These are phyloP conservation scores for Trifolium repens DNA, from an alignment of 306 rosid species.

Conservation along the genomic window DNA sequence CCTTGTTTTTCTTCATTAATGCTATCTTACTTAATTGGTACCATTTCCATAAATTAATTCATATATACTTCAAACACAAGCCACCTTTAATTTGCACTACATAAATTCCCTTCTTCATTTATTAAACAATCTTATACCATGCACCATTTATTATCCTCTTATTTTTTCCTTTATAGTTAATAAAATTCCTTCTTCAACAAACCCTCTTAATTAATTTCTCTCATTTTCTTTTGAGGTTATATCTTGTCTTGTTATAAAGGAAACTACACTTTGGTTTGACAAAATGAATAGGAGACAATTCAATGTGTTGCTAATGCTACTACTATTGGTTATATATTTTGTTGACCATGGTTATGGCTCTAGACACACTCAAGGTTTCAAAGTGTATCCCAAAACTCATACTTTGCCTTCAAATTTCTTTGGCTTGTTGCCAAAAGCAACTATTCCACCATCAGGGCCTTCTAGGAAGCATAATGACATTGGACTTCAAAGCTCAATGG, in stretches of 20 bases:
- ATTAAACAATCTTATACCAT: slow-evolving; percentile 32
- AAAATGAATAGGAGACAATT: slow-evolving; percentile 53
- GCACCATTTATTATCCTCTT: slow-evolving; percentile 25
- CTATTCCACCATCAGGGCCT: slow-evolving; percentile 86
- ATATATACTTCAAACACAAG: slow-evolving; percentile 41
- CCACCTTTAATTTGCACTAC: slow-evolving; percentile 4
- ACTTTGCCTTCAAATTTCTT: slow-evolving; percentile 39
- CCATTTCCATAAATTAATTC: slow-evolving; percentile 21
- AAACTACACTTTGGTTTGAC: not conserved
- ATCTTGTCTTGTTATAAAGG: slow-evolving; percentile 24
- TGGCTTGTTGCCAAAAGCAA: slow-evolving; percentile 70
- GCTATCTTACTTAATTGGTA: not conserved
- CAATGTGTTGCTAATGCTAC: slow-evolving; percentile 35
- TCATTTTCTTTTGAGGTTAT: not conserved
- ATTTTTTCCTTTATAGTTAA: too few relatives aligned
- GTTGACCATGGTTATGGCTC: slow-evolving; percentile 49
- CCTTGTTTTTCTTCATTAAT: slow-evolving; percentile 35
- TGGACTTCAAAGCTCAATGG: slow-evolving; percentile 61
- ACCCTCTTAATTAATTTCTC: not conserved
- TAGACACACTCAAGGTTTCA: slow-evolving; percentile 50
- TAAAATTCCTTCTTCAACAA: not conserved
- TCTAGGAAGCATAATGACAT: slow-evolving; percentile 74
- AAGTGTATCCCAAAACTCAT: slow-evolving; percentile 53
- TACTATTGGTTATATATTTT: slow-evolving; percentile 47
- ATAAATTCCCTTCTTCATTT: slow-evolving; percentile 36